Base-by-base conservation (phyloP, 164 flowering plant genomes). In the Chimonanthus praecox region DNA sequence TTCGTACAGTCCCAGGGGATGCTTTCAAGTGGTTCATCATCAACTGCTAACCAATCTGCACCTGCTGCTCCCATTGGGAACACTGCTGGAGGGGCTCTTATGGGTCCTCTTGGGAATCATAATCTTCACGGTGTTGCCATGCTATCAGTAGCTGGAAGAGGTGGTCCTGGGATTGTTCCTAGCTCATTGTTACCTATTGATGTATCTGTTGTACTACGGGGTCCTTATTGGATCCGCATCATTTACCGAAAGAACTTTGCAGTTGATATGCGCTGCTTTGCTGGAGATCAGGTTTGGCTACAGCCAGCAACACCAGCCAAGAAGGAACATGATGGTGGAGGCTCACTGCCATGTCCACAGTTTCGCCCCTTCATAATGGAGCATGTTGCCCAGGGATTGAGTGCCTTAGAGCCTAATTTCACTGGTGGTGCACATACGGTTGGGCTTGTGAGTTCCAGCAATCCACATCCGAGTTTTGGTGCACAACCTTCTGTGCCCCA, bases 301-400 rank as follows among this genome's bases (percentile, higher is more conserved):
- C 99, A 94, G 75, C 99, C 99, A 64, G 98, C 98, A 74, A 94
- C 99, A 67, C 99, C 99, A 13, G 97, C 98, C 18, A 90, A 89
- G 80, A 97, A 85, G 8, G 98, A 94, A 4, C 87, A 90, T 58
- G 80, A 90, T 6, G 85, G 85, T 83, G 99, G 99, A 67, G 99
- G 99, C 44, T 96, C 99, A 13, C 82, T 96, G 60, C 97, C 99
- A 64, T 96, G 99, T 69, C 98, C 99, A 43, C 99, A 96, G 77
- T 96, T 94, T 76, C 88, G 99, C 64, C 99, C 99, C 68, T 96
- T 96, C 81, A 96, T 96, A 70, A 96, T 96, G 99, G 98, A 96
- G 82, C 99, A 96, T 80, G 99, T 96, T 72, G 99, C 99, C 54
- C 99, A 94, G 73, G 99, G 93, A 78, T 79, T 94, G 79, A 94